Conservation (phyloP, 164 flowering plant species). For the Dillenia turbinata region DNA sequence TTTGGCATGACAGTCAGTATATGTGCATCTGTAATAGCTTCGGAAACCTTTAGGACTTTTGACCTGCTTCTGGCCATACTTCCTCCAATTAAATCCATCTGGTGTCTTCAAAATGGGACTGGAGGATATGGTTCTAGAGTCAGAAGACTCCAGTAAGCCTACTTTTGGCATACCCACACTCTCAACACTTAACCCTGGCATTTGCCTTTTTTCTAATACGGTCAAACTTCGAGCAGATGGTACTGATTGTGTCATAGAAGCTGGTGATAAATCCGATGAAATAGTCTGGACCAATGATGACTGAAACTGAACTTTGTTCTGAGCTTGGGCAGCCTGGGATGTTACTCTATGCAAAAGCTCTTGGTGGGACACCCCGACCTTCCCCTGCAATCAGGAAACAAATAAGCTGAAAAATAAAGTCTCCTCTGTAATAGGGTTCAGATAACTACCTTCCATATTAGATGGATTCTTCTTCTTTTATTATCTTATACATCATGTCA, state of each 20-base stretch:
- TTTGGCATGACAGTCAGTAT: constrained; percentile 60
- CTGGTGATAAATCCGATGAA: constrained; percentile 32
- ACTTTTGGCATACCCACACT: constrained; percentile 16
- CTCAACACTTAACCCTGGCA: constrained; percentile 11
- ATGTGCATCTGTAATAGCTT: constrained; percentile 82
- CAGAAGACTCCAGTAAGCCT: constrained; percentile 20
- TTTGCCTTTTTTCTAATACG: constrained; percentile 19
- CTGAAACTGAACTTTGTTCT: constrained; percentile 22
- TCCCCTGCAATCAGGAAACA: constrained; percentile 21
- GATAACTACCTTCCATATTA: too few relatives aligned
- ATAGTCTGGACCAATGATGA: constrained; percentile 19
- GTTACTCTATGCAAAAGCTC: constrained; percentile 29
- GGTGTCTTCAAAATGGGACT: constrained; percentile 29
- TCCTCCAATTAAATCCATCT: constrained; percentile 92
- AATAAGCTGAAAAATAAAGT: neutral
- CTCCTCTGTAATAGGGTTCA: too few relatives aligned
- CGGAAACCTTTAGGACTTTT: constrained; percentile 72
- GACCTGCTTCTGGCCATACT: constrained; percentile 93
- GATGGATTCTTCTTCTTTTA: too few relatives aligned
- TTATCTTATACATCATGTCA: too few relatives aligned
- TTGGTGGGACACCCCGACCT: constrained; percentile 25
- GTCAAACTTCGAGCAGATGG: constrained; percentile 28
- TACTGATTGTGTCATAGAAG: constrained; percentile 32
- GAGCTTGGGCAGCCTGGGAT: constrained; percentile 25
- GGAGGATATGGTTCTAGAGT: constrained; percentile 19